Evolutionary conservation across 2,329 filamentous ascomycete species (phyloP), one percentile per base, ranked within the genome.

Genomic region (Colletotrichum coccodes): DNA sequence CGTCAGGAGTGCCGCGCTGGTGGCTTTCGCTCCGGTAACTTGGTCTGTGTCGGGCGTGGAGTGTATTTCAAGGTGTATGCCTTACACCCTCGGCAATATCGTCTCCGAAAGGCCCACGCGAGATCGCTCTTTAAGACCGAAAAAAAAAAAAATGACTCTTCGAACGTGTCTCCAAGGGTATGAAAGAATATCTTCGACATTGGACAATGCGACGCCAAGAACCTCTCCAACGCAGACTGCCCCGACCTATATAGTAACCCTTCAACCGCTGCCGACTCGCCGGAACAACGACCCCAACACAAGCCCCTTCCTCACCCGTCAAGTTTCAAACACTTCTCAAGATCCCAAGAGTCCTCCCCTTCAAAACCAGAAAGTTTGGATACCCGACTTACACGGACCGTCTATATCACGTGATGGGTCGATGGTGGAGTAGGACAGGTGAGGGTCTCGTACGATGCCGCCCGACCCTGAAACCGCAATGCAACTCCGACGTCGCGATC

Each of bases 371-470:
- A 46, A n/a, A 44, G 40, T 28, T 50, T 14, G 7, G 46, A 42
- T 6, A 28, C 34, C 7, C 36, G 30, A 64, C 70, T 67, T 60
- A 70, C 67, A 70, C 58, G 58, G 50, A 56, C 58, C 42, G 30
- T 18, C 52, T 53, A 23, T 26, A 44, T 64, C 59, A 68, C 64
- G 60, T 61, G 56, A 60, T 70, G 66, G 56, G 66, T 47, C 56
- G 66, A 68, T 70, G 50, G 36, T 47, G 68, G 64, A 47, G 54
- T 30, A 40, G 23, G 59, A 59, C 60, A 60, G 52, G 68, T 40
- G 49, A 63, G 44, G 44, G 46, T 52, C 40, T 69, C 64, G 65
- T 69, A 71, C 65, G 68, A 71, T 65, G 60, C 54, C 54, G 60
- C 59, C 46, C 34, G 58, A 53, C 38, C 32, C 54, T 71, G 70